Percentiles rank a stretch among this genome's conserved stretches.
Evolutionary conservation across 805 yeast genomes (phyloP).

Genomic region (Ogataea philodendri): DNA sequence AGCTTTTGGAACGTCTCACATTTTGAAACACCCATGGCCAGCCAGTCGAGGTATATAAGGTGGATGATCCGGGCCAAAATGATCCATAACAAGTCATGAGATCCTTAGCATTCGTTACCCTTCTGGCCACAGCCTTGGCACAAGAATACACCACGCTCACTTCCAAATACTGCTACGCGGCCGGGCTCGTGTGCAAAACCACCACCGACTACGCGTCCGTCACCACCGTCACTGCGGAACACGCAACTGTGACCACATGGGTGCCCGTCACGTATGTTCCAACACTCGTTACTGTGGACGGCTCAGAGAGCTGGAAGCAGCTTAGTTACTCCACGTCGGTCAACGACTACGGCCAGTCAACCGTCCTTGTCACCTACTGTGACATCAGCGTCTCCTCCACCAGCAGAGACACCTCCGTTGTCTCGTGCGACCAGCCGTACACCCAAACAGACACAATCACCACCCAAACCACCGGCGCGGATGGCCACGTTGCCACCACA

Average conservation of each 20-base stretch:
- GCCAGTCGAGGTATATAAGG: slow-evolving; percentile 4
- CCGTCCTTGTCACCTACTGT: slow-evolving; percentile 26
- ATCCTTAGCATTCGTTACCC: slow-evolving; percentile 4
- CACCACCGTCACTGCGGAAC: slow-evolving; percentile 14
- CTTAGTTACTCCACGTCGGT: slow-evolving; percentile 19
- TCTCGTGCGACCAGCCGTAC: slow-evolving; percentile 22
- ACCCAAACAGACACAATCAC: slow-evolving; percentile 14
- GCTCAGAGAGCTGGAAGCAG: slow-evolving; percentile 21
- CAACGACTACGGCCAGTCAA: slow-evolving; percentile 20
- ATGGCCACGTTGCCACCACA: slow-evolving; percentile 11
- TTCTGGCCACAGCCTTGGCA: slow-evolving; percentile 11
- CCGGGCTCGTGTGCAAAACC: slow-evolving; percentile 20
- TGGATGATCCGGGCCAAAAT: background rate
- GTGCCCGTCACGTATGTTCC: slow-evolving; percentile 17
- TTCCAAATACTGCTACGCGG: slow-evolving; percentile 18
- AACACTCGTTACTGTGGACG: slow-evolving; percentile 20
- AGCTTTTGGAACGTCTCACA: slow-evolving; percentile 7
- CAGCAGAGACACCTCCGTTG: slow-evolving; percentile 13
- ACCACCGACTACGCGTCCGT: slow-evolving; percentile 20
- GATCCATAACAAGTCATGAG: slow-evolving; percentile 7
- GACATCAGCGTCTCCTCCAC: slow-evolving; percentile 20
- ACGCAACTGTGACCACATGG: slow-evolving; percentile 13
- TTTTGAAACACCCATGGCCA: slow-evolving; percentile 9
- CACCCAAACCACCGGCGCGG: slow-evolving; percentile 4
- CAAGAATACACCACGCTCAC: slow-evolving; percentile 21